Percentiles rank a stretch among this genome's conserved stretches.
phyloP scores from a whole-genome alignment of 768 basidiomycete species.

The Leccinum uliginosum region DNA sequence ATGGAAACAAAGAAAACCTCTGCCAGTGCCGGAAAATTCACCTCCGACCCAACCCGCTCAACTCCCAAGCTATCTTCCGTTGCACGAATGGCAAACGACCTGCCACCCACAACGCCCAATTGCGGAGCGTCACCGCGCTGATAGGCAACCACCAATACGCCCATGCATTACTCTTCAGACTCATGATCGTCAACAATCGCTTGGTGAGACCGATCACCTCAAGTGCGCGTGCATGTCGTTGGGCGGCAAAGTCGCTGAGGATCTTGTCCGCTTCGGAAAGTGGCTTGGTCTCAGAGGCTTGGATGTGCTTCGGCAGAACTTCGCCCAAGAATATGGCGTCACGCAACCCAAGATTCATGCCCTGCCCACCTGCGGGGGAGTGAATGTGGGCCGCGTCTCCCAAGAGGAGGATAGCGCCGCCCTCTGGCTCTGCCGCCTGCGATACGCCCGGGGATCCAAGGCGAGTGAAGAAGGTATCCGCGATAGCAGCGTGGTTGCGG shows the following conservation, averaged over 20 bases:
- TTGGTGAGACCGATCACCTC: neutral
- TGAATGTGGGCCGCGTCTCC: neutral
- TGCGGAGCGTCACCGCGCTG: conserved; percentile 7
- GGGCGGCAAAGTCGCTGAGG: neutral
- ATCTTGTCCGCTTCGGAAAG: neutral
- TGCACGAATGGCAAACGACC: conserved; percentile 19
- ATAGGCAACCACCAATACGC: conserved; percentile 27
- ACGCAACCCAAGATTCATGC: neutral
- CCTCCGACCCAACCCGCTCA: conserved; percentile 26
- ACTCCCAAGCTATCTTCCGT: conserved; percentile 19
- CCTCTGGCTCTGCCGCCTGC: conserved; percentile 6
- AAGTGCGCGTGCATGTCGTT: neutral
- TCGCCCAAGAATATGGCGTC: neutral
- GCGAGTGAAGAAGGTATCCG: conserved; percentile 36
- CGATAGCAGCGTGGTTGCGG: conserved; percentile 43
- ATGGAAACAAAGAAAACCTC: neutral
- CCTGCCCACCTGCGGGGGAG: neutral
- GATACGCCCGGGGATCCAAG: conserved; percentile 11
- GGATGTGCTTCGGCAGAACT: neutral
- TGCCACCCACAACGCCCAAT: neutral
- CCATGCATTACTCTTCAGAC: conserved; percentile 11
- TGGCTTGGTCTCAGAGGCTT: neutral
- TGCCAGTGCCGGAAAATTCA: conserved; percentile 1
- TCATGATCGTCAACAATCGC: conserved; percentile 21
- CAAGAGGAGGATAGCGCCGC: neutral